These are phyloP conservation scores for Earliella scabrosa DNA, from an alignment of 1,284 basidiomycete species.

Conservation along the genomic window DNA sequence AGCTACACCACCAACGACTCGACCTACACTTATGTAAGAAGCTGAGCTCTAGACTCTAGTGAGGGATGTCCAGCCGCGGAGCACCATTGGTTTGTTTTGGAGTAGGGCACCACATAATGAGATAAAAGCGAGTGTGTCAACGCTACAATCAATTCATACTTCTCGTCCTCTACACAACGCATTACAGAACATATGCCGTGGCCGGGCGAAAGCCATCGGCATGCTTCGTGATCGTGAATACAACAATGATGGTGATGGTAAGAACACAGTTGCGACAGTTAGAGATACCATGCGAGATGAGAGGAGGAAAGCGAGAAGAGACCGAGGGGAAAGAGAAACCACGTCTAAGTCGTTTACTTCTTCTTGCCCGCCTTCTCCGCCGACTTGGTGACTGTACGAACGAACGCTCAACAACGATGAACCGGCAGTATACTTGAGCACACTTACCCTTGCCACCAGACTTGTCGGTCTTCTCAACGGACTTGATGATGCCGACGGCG, in stretches of 20 bases:
- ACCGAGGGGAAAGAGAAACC: constrained; percentile 42
- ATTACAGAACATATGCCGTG: constrained; percentile 39
- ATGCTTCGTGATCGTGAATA: constrained; percentile 42
- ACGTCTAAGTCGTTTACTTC: constrained; percentile 80
- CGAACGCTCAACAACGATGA: constrained; percentile 16
- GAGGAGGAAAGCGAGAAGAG: constrained; percentile 52
- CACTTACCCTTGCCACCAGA: constrained; percentile 81
- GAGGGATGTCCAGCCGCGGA: no score
- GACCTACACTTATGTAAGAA: no score
- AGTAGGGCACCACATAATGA: constrained; percentile 1
- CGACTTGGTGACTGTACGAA: constrained; percentile 87
- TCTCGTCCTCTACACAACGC: constrained; percentile 38
- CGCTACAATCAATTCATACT: constrained; percentile 40
- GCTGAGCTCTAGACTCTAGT: no score
- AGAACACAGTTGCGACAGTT: constrained; percentile 41
- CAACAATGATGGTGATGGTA: constrained; percentile 47
- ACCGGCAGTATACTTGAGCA: not conserved
- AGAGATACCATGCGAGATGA: constrained; percentile 49
- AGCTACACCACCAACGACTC: no score
- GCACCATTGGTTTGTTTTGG: no score
- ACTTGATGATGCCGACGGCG: constrained; percentile 97
- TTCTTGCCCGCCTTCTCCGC: constrained; percentile 97
- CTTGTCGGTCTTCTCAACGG: constrained; percentile 92
- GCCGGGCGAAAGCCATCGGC: constrained; percentile 26
- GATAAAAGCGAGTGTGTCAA: constrained; percentile 10